Percentiles rank a stretch among this genome's conserved stretches.
Evolutionary conservation across 2,329 filamentous ascomycete genomes (phyloP).

Genomic region (Ophiostoma triangulosporum): DNA sequence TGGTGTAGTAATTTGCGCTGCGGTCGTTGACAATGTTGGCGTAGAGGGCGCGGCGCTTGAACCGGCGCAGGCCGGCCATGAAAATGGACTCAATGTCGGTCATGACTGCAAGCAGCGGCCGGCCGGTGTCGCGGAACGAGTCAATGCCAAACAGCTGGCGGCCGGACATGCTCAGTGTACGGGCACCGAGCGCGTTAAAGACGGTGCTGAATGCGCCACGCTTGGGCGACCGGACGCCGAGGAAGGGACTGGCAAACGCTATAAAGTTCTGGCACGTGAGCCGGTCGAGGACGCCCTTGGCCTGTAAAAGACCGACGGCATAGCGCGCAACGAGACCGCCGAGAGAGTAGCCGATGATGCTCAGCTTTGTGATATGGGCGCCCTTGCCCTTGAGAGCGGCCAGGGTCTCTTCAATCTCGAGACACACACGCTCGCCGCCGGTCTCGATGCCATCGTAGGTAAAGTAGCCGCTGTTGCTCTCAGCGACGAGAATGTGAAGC

Average conservation of each 20-base stretch:
- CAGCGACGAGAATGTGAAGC: constrained; percentile 57
- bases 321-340: constrained; percentile 81
- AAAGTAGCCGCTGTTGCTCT: constrained; percentile 59
- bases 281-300: constrained; percentile 64
- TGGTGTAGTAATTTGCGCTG: constrained; percentile 72
- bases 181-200: constrained; percentile 75
- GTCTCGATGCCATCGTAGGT: constrained; percentile 59
- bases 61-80: constrained; percentile 61
- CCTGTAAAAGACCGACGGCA: constrained; percentile 69
- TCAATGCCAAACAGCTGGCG: constrained; percentile 81
- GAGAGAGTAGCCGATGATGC: constrained; percentile 78
- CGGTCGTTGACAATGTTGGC: constrained; percentile 79
- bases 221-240: constrained; percentile 59
- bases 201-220: constrained; percentile 50
- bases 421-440: constrained; percentile 52
- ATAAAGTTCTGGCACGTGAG: constrained; percentile 85
- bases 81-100: constrained; percentile 79
- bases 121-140: constrained; percentile 68
- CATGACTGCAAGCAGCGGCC: constrained; percentile 65
- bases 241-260: constrained; percentile 76
- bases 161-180: constrained; percentile 70
- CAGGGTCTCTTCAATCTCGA: constrained; percentile 53
- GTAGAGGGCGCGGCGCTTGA: constrained; percentile 67
- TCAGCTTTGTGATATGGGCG: constrained; percentile 65
- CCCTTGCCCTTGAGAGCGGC: constrained; percentile 40